These are phyloP conservation scores for Candida tropicalis DNA, from an alignment of 1,139 yeast species.

Conservation along the genomic window DNA sequence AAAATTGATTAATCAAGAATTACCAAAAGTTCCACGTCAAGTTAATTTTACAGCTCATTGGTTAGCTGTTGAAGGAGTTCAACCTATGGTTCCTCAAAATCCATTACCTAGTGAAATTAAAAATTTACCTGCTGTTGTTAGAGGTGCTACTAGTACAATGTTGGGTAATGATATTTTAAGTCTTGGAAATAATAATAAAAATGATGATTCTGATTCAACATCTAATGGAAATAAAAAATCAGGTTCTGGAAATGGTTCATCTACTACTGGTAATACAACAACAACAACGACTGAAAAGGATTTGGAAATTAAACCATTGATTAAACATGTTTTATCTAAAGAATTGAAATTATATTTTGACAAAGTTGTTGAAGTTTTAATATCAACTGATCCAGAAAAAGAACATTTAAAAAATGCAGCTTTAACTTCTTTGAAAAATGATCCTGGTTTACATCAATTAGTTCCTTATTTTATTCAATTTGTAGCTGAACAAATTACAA, in stretches of 20 bases:
- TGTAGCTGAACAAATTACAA: constrained; percentile 93
- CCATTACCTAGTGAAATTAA: constrained; percentile 81
- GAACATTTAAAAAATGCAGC: constrained; percentile 76
- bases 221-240: constrained; percentile 18
- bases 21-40: constrained; percentile 93
- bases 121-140: constrained; percentile 61
- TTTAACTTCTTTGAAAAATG: constrained; percentile 77
- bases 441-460: constrained; percentile 95
- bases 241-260: background rate
- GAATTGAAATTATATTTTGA: constrained; percentile 94
- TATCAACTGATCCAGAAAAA: constrained; percentile 59
- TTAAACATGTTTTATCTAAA: constrained; percentile 94
- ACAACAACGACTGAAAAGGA: constrained; percentile 50
- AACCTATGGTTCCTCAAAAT: constrained; percentile 96
- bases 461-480: constrained; percentile 96
- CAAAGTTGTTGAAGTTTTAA: constrained; percentile 79
- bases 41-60: constrained; percentile 96
- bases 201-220: constrained; percentile 22
- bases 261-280: background rate
- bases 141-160: constrained; percentile 67
- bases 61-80: constrained; percentile 98
- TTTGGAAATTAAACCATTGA: constrained; percentile 85
- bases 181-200: constrained; percentile 25
- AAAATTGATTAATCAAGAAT: constrained; percentile 86
- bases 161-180: constrained; percentile 46